Evolutionary conservation across 192 early-diverging fungal species (phyloP).

Genomic region (Linnemannia zychae): DNA sequence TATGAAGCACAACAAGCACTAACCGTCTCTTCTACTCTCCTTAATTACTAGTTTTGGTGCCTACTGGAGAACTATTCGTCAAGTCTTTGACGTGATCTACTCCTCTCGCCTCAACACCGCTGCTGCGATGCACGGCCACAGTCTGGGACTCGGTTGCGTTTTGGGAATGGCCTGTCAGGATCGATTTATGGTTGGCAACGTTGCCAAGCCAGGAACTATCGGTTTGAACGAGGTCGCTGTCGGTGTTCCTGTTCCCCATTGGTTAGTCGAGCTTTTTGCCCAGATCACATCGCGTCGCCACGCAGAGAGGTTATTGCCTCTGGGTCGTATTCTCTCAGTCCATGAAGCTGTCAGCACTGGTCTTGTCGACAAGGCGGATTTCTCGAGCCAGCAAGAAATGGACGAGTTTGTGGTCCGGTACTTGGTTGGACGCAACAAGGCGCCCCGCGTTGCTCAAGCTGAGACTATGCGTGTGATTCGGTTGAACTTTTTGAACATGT

Average conservation of each 20-base stretch:
- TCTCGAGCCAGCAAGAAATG: constrained; percentile 41
- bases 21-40: not conserved
- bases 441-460: constrained; percentile 30
- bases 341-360: constrained; percentile 28
- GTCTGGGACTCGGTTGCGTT: constrained; percentile 50
- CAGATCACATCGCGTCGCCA: constrained; percentile 43
- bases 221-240: constrained; percentile 51
- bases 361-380: constrained; percentile 46
- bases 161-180: constrained; percentile 53
- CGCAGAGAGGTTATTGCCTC: constrained; percentile 45
- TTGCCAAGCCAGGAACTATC: constrained; percentile 42
- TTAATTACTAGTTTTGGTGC: constrained; percentile 26
- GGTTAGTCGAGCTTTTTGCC: constrained; percentile 42
- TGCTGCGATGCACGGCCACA: constrained; percentile 51
- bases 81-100: constrained; percentile 50
- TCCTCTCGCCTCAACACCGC: constrained; percentile 52
- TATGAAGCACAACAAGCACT: no score
- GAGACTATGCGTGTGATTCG: constrained; percentile 51
- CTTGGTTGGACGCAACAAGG: constrained; percentile 23
- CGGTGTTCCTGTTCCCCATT: constrained; percentile 49
- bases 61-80: constrained; percentile 45
- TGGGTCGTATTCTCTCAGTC: constrained; percentile 46
- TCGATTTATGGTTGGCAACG: constrained; percentile 44
- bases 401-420: constrained; percentile 47
- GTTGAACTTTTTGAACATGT: constrained; percentile 27